Evolutionary conservation across 2,329 filamentous ascomycete genomes (phyloP).

Genomic region (Verticillium albo-atrum): DNA sequence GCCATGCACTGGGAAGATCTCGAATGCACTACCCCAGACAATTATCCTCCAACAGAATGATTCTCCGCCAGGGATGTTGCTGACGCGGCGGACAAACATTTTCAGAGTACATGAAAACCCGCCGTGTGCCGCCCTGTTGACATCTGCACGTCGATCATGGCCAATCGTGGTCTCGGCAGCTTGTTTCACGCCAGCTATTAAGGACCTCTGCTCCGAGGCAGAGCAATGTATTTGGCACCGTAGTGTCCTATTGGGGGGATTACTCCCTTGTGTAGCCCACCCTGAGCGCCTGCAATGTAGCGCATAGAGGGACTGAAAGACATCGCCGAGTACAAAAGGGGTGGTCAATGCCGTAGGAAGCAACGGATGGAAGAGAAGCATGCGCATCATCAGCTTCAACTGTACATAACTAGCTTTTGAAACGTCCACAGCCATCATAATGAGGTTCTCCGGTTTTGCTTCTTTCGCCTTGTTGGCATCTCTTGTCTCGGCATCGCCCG

Average conservation of each 20-base stretch:
- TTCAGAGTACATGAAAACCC: not conserved
- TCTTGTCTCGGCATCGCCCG: conserved; percentile 3
- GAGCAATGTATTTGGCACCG: not conserved
- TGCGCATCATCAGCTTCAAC: not conserved
- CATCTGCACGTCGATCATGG: not conserved
- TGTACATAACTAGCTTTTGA: not conserved
- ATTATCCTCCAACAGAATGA: not conserved
- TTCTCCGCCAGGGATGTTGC: not conserved
- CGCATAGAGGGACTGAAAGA: not conserved
- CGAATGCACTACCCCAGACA: not conserved
- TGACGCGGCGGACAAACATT: not conserved
- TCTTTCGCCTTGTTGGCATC: conserved; percentile 4
- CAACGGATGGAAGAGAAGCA: not conserved
- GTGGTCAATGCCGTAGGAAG: not conserved
- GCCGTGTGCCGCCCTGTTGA: not conserved
- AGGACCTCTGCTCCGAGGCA: not conserved
- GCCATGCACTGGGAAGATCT: not conserved
- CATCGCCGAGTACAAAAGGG: not conserved
- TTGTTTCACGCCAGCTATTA: not conserved
- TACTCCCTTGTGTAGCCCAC: not conserved
- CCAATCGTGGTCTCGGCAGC: not conserved
- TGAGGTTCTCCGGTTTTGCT: conserved; percentile 4
- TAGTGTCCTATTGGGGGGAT: not conserved
- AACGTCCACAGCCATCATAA: not conserved
- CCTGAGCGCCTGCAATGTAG: not conserved